Conservation (phyloP, 208 protist genomes). For the Spongospora subterranea region DNA sequence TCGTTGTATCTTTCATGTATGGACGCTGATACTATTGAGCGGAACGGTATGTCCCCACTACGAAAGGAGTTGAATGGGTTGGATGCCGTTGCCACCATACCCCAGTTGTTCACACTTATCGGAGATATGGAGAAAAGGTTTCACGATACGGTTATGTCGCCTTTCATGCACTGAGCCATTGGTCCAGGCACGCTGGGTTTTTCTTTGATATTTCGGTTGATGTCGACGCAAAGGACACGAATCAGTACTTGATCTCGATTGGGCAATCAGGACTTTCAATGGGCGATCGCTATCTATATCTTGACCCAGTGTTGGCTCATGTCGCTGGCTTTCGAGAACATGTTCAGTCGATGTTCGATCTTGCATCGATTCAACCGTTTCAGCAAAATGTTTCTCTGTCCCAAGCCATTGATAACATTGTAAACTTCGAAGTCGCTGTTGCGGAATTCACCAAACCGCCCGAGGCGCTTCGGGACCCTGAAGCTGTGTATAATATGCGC, state of each 20-base stretch:
- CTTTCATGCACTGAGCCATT: neutral
- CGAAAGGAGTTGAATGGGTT: neutral
- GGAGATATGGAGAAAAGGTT: conserved; percentile 29
- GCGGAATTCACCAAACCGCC: neutral
- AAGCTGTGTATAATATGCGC: neutral
- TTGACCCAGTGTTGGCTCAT: neutral
- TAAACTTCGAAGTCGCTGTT: neutral
- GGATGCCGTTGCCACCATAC: neutral
- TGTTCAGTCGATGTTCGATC: neutral
- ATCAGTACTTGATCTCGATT: neutral
- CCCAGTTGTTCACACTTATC: neutral
- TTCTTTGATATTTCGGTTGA: conserved; percentile 20
- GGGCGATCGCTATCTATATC: neutral
- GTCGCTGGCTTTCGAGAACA: neutral
- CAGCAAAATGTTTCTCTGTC: neutral
- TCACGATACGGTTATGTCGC: neutral
- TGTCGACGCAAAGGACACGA: neutral
- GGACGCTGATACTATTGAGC: conserved; percentile 12
- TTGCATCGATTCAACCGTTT: neutral
- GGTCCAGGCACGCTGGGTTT: neutral
- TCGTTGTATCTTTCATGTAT: conserved; percentile 24
- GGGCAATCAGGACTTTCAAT: conserved; percentile 28
- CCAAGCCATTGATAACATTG: neutral
- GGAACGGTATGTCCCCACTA: neutral
- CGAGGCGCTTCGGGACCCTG: neutral